phyloP scores from a whole-genome alignment of 257 asterid genomes.

The Voacanga thouarsii region DNA sequence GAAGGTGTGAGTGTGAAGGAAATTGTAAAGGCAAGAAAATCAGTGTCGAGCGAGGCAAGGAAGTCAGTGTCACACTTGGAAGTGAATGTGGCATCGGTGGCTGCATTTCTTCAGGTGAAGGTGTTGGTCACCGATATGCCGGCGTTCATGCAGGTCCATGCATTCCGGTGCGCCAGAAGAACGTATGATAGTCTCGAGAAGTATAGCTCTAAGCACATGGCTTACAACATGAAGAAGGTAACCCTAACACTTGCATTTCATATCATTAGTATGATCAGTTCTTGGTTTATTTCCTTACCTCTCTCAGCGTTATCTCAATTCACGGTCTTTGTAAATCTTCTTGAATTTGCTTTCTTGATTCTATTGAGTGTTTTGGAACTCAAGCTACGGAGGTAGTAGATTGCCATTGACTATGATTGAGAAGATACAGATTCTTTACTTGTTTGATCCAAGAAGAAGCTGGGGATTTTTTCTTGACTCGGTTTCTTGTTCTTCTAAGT shows the following conservation, averaged over 20 bases:
- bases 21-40: conserved; percentile 29
- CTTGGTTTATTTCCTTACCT: too few relatives aligned
- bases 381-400: too few relatives aligned
- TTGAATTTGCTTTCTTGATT: too few relatives aligned
- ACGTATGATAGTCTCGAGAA: conserved; percentile 52
- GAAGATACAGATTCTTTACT: too few relatives aligned
- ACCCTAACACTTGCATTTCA: not conserved
- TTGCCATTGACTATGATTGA: too few relatives aligned
- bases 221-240: conserved; percentile 65
- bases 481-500: not conserved
- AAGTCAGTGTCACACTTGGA: conserved; percentile 49
- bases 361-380: too few relatives aligned
- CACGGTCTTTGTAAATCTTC: too few relatives aligned
- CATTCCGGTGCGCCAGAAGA: conserved; percentile 59
- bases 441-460: not conserved
- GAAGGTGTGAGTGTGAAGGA: conserved; percentile 11
- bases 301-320: too few relatives aligned
- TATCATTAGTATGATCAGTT: not conserved
- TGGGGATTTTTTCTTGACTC: not conserved
- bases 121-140: conserved; percentile 72
- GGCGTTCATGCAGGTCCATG: conserved; percentile 70
- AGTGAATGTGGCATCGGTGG: conserved; percentile 42
- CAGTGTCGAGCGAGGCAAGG: conserved; percentile 29
- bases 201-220: conserved; percentile 64
- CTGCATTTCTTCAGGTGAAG: conserved; percentile 47